Conservation (phyloP, 2,329 filamentous ascomycete species). For the Microascus cirrosus region DNA sequence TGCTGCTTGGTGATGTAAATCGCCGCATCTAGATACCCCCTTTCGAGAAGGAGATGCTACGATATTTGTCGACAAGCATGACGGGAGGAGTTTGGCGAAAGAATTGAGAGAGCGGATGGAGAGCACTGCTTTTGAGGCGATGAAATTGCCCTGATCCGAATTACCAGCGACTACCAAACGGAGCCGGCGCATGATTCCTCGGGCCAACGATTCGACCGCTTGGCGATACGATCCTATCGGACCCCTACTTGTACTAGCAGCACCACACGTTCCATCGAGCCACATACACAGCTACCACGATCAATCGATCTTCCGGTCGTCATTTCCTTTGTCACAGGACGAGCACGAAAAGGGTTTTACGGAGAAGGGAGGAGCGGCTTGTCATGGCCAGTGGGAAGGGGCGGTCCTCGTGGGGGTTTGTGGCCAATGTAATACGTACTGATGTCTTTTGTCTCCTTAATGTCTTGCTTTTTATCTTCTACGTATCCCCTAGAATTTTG, state of each 20-base stretch:
- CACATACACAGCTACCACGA: background rate
- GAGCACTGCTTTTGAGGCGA: background rate
- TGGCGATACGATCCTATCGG: background rate
- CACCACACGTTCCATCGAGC: background rate
- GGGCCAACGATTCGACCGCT: background rate
- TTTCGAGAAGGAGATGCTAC: background rate
- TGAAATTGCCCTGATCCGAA: background rate
- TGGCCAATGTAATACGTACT: conserved; percentile 6
- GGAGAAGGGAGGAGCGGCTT: background rate
- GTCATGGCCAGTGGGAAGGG: background rate
- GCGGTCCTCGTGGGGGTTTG: background rate
- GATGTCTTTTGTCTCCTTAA: conserved; percentile 4
- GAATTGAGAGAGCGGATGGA: background rate
- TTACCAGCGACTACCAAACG: background rate
- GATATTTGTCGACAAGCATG: background rate
- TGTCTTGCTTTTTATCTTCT: conserved; percentile 7
- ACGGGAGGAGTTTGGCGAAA: background rate
- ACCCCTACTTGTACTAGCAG: background rate
- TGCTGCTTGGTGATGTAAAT: conserved; percentile 91
- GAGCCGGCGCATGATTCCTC: background rate
- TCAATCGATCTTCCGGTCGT: background rate
- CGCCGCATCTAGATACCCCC: conserved; percentile 3
- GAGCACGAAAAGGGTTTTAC: background rate
- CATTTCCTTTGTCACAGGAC: background rate
- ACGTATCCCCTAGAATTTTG: conserved; percentile 15